Evolutionary conservation across 2,329 filamentous ascomycete genomes (phyloP).

Genomic region (Diaporthe caulivora): DNA sequence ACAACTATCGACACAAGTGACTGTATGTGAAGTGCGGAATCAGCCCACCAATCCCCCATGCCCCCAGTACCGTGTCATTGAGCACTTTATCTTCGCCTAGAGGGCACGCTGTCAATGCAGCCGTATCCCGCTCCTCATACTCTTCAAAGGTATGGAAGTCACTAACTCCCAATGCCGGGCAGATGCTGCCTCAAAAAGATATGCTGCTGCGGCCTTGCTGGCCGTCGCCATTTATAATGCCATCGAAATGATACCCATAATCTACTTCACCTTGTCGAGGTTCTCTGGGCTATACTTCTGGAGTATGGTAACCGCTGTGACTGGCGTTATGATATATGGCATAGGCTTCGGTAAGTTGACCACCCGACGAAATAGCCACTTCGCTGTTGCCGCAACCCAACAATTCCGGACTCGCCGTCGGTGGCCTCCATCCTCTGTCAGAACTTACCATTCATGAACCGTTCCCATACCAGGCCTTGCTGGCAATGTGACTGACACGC

Average conservation of each 20-base stretch:
- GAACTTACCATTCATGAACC: no score
- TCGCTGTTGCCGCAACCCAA: not conserved
- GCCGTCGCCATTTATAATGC: slow-evolving; percentile 36
- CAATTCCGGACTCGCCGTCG: not conserved
- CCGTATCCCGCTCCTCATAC: not conserved
- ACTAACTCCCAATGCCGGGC: slow-evolving; percentile 12
- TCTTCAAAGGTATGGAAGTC: not conserved
- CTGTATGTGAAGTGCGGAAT: slow-evolving; percentile 7
- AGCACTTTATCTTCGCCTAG: not conserved
- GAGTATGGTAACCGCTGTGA: slow-evolving; percentile 52
- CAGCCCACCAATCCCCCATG: not conserved
- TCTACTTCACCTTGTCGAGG: slow-evolving; percentile 36
- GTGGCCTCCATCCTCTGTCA: not conserved
- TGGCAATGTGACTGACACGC: slow-evolving; percentile 51
- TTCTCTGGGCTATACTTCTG: slow-evolving; percentile 53
- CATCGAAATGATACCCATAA: slow-evolving; percentile 30
- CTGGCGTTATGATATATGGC: slow-evolving; percentile 53
- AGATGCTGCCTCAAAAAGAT: slow-evolving; percentile 33
- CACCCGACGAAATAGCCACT: not conserved
- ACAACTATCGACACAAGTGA: slow-evolving; percentile 28
- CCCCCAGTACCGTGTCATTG: not conserved
- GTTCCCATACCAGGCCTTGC: not conserved
- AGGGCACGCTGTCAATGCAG: not conserved
- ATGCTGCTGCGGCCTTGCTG: slow-evolving; percentile 27
- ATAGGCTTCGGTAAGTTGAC: slow-evolving; percentile 57